Base-by-base conservation (phyloP, 225 moss, liverwort and hornwort species). In the Anthoceros angustus region DNA sequence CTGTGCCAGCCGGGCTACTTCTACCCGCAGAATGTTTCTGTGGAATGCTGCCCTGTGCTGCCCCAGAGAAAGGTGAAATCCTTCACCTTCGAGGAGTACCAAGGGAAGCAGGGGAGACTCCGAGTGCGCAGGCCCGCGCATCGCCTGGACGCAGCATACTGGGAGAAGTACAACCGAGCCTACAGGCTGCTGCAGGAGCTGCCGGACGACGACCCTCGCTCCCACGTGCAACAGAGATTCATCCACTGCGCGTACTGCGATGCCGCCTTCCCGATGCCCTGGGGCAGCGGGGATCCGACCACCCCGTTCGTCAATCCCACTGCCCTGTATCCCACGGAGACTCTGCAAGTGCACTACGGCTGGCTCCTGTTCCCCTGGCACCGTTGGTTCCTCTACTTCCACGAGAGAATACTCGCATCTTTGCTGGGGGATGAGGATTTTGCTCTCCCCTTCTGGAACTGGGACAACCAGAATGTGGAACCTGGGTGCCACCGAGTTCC, bases 371-470 rank as follows among this genome's bases (percentile, higher is more conserved):
- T 67, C 42, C 67, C 67, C 26, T 67, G 42, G 20, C 67, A 67
- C 45, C 20, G 67, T 8, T 67, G 67, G 43, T 67, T 43, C 42
- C 43, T 67, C 42, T 67, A 67, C 45, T 67, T 67, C 42, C 67
- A 67, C 32, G 45, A 48, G 24, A 45, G 45, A 46, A 67, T 25
- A n/a, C 67, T 67, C 6, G 67, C 20, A 8, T 42, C 41, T 26
- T 20, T 67, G 11, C 42, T 66, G 12, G 66, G 41, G 24, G 66
- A 66, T 41, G 40, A 40, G 24, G 42, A 41, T 41, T 66, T 66
- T 43, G 67, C 67, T 21, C 67, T 67, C n/a, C 67, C 67, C 15
- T 67, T 42, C 43, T 67, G 67, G 67, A 67, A 67, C 38, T 67
- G 67, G 67, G 67, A 67, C 67, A 67, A 67, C 42, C 67, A 67